Base-by-base conservation (phyloP, 164 flowering plant genomes). In the Macadamia integrifolia region DNA sequence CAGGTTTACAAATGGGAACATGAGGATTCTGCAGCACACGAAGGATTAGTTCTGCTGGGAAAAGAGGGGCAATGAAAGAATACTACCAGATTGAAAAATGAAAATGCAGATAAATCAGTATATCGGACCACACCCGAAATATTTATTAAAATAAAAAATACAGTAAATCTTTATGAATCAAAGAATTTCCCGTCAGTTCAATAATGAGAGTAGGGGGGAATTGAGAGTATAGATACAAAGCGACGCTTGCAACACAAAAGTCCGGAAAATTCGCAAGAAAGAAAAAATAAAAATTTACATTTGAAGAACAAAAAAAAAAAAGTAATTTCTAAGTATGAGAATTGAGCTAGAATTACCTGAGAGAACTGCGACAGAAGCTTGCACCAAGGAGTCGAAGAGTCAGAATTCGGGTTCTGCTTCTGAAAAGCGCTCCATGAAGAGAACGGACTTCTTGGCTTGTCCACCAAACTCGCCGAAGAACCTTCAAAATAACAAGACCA, bases 321-420 rank as follows among this genome's bases (percentile, higher is more conserved):
- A 2, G 0, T 35, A 1, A 35, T 5, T 35, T 2, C 40, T 35
- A 35, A 35, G 40, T 35, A 35, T 35, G 40, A 2, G 3, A 35
- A 2, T 14, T 10, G 50, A 46, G n/a, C 55, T 10, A 23, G 28
- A 68, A 68, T 67, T 69, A 87, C 90, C 89, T 81, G 86, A 1
- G 78, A 74, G 66, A 75, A 80, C 77, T 88, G 86, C 18, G 88
- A 78, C 42, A 87, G 71, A 67, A 92, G 91, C 77, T 78, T 86
- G 67, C 91, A 83, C 93, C 97, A 90, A 53, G 89, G 89, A 28
- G 76, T 62, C 28, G 80, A 66, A 8, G 80, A 61, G 60, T 78
- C 82, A 2, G 70, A 74, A 71, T 63, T 70, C 15, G 70, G 64
- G 53, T 60, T 74, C 65, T 76, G 88, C 78, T 82, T 84, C 76